Base-by-base conservation (phyloP, 306 rosid species). In the Malus sylvestris region DNA sequence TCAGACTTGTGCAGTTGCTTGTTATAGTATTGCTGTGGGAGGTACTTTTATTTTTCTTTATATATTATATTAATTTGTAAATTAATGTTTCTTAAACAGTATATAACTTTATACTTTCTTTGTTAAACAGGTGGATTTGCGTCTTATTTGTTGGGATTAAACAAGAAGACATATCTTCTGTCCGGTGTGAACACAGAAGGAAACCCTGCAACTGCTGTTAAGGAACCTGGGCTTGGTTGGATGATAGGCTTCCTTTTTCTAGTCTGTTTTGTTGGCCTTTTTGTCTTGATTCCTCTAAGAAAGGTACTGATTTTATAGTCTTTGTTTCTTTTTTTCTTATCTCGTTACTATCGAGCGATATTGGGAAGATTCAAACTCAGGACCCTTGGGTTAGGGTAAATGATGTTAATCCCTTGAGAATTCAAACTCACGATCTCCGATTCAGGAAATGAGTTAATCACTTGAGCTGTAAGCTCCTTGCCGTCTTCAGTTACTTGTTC, bases 261-360 rank as follows among this genome's bases (percentile, higher is more conserved):
- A 22, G 97, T 92, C 77, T 95, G 96, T 89, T 95, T 95, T 79
- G 96, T 95, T 73, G 98, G 98, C 4, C 97, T 95, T 73, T 95
- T 92, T 81, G 93, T 87, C 78, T 82, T 95, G 69, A 88, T 95
- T 78, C 98, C 98, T 73, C 92, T 95, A 20, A 90, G 98, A 81
- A 92, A 92, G 98, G 97, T 92, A 16, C 16, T 27, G 19, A 4
- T 58, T 25, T 19, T 20, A 4, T 70, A 7, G 19, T 70, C 30
- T 73, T 53, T 64, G 59, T 40, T 68, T 30, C 33, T 18, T 32
- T 22, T 10, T 60, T 4, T 25, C 12, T 11, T 7, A 55, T 22
- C 65, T 60, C 6, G 20, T 16, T 2, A 14, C 1, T 45, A 45
- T 45, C 51, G 6, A 3, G 51, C 16, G 1, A 45, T 45, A 45